Conservation (phyloP, 2,329 filamentous ascomycete genomes). For the Pseudogymnoascus verrucosus region DNA sequence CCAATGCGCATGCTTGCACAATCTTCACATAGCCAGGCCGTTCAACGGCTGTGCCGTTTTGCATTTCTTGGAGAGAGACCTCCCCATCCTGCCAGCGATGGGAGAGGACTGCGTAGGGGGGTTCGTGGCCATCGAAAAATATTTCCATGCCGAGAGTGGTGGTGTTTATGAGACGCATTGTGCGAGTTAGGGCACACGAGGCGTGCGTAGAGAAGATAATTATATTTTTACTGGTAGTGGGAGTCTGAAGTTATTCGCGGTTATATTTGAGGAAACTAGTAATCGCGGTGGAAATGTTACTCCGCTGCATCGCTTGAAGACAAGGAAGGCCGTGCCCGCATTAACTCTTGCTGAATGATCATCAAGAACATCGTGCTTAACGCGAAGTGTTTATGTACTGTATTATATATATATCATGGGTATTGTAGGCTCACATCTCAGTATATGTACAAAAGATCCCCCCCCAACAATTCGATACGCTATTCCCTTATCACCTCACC, state of each 20-base stretch:
- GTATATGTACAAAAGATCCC: background rate
- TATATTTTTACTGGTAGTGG: background rate
- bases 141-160: conserved; percentile 11
- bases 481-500: conserved; percentile 11
- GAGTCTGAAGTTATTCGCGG: background rate
- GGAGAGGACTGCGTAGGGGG: conserved; percentile 28
- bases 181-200: background rate
- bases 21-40: conserved; percentile 11
- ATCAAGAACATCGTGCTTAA: background rate
- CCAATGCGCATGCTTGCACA: conserved; percentile 9
- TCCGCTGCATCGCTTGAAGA: background rate
- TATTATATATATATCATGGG: background rate
- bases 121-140: conserved; percentile 14
- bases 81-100: conserved; percentile 28
- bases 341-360: background rate
- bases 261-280: background rate
- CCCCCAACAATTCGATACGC: background rate
- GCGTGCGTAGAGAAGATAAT: background rate
- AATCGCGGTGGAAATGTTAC: conserved; percentile 3
- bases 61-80: conserved; percentile 23
- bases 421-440: background rate
- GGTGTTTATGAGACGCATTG: conserved; percentile 15
- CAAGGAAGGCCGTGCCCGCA: background rate
- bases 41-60: conserved; percentile 18
- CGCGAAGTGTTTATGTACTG: background rate